Evolutionary conservation across 805 yeast species (phyloP), one percentile per base, ranked within the genome.

Genomic region (Sungouiozyma intestinalis): DNA sequence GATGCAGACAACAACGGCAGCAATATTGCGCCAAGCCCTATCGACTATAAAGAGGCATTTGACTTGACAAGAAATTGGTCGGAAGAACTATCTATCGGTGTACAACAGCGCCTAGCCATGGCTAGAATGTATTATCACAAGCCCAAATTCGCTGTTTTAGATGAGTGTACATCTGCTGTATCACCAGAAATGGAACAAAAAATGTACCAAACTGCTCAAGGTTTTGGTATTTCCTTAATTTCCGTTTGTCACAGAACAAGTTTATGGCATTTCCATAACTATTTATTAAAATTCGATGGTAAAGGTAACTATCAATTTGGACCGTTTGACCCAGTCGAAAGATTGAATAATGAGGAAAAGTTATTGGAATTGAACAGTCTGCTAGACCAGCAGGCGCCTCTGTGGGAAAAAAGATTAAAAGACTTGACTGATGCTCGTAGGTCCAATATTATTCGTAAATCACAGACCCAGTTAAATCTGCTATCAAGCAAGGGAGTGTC

Each of bases 141-240:
- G 53, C 97, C 97, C 2, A 82, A 78, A 60, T 88, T 87, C 69
- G 97, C 97, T 0, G 95, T 88, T 19, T 68, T 88, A 49, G 97
- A 88, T 64, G 97, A 88, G 66, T 88, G 96, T 62, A 88, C 97
- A 1, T 85, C 95, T 3, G 90, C 95, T 1, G 94, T 88, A 2
- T 80, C 96, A 0, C 85, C 92, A 9, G 84, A 82, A 46, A 81
- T 87, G 77, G 97, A 88, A 58, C 85, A 82, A 47, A 77, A 80
- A 52, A 87, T 90, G 85, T 88, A 88, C 55, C 63, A 77, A 40
- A 81, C 82, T 54, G 95, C 96, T 0, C 84, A 82, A 57, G 67
- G 71, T 15, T 68, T 84, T 47, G 85, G 85, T 0, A 86, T 87
- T 43, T 83, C 95, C 0, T 72, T 88, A 16, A 66, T 88, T 33